Percentiles rank a stretch among this genome's conserved stretches.
Evolutionary conservation across 2,329 filamentous ascomycete genomes (phyloP).

Genomic region (Westerdykella sp.): DNA sequence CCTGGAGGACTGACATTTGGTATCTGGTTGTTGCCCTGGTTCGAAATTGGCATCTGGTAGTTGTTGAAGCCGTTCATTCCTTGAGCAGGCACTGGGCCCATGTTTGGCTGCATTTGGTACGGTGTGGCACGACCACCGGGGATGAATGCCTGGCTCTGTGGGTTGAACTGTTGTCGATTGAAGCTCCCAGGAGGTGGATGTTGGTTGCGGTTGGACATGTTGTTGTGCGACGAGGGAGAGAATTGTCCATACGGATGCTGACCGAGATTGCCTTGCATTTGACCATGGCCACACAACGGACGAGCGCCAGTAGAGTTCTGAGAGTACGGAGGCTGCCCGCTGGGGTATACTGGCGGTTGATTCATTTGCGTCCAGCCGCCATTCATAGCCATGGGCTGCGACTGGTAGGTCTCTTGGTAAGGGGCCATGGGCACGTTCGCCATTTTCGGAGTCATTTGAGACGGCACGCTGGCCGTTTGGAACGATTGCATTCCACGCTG

Average conservation of each 20-base stretch:
- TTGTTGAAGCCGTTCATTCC: conserved; percentile 26
- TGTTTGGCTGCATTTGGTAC: conserved; percentile 29
- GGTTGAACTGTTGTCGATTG: conserved; percentile 83
- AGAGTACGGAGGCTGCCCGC: conserved; percentile 21
- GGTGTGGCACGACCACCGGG: conserved; percentile 49
- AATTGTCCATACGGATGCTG: conserved; percentile 73
- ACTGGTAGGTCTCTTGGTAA: conserved; percentile 30
- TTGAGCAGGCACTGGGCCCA: conserved; percentile 26
- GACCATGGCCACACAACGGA: conserved; percentile 33
- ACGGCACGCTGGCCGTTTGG: conserved; percentile 31
- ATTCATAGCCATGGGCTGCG: conserved; percentile 25
- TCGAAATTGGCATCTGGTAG: conserved; percentile 19
- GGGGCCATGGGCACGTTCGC: conserved; percentile 29
- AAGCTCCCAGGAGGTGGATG: conserved; percentile 82
- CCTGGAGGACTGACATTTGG: conserved; percentile 24
- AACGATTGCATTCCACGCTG: conserved; percentile 43
- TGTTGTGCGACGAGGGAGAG: conserved; percentile 54
- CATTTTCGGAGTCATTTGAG: conserved; percentile 36
- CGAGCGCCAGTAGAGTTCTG: conserved; percentile 23
- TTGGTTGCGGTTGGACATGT: conserved; percentile 63
- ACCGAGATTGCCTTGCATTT: conserved; percentile 24
- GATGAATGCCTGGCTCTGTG: conserved; percentile 87
- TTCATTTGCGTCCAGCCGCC: conserved; percentile 29
- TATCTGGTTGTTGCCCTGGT: conserved; percentile 22
- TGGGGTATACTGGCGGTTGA: conserved; percentile 24